These are phyloP conservation scores for Ustilago loliicola DNA, from an alignment of 1,284 basidiomycete species.

Conservation along the genomic window DNA sequence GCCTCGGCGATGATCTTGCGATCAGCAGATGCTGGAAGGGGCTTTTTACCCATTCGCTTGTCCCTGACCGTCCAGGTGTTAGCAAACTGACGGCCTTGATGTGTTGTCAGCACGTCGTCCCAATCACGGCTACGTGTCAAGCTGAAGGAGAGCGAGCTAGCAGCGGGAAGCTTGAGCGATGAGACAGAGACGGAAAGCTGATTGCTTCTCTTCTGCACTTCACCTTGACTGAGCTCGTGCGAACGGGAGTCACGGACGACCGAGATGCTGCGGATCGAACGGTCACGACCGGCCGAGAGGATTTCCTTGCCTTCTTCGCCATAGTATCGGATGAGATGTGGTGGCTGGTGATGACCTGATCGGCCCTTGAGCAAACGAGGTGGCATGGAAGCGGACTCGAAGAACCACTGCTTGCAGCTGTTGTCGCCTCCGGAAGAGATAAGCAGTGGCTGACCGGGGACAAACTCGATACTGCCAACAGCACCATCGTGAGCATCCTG, in stretches of 20 bases:
- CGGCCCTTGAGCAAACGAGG: constrained; percentile 85
- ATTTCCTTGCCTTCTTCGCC: constrained; percentile 96
- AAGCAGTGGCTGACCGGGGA: constrained; percentile 61
- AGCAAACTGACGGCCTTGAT: constrained; percentile 75
- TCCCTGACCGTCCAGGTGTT: constrained; percentile 66
- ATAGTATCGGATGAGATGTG: constrained; percentile 92
- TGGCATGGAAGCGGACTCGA: constrained; percentile 81
- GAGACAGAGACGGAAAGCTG: constrained; percentile 83
- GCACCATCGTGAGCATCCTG: constrained; percentile 64
- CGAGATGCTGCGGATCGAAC: constrained; percentile 87
- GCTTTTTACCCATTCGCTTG: constrained; percentile 59
- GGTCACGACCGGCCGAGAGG: constrained; percentile 76
- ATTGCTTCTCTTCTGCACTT: constrained; percentile 79
- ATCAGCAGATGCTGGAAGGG: constrained; percentile 42
- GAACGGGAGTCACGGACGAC: constrained; percentile 77
- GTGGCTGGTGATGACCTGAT: constrained; percentile 90
- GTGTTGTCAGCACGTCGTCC: constrained; percentile 94
- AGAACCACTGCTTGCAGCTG: constrained; percentile 84
- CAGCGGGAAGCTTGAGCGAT: constrained; percentile 74
- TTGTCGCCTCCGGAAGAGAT: constrained; percentile 66
- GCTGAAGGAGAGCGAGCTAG: constrained; percentile 84
- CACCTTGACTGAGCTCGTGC: constrained; percentile 96
- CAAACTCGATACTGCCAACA: constrained; percentile 63
- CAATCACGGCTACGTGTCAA: constrained; percentile 89
- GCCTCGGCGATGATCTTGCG: constrained; percentile 72